Percentiles rank a stretch among this genome's conserved stretches.
Evolutionary conservation across 2,329 filamentous ascomycete species (phyloP).

Genomic region (Nigrospora osmanthi): DNA sequence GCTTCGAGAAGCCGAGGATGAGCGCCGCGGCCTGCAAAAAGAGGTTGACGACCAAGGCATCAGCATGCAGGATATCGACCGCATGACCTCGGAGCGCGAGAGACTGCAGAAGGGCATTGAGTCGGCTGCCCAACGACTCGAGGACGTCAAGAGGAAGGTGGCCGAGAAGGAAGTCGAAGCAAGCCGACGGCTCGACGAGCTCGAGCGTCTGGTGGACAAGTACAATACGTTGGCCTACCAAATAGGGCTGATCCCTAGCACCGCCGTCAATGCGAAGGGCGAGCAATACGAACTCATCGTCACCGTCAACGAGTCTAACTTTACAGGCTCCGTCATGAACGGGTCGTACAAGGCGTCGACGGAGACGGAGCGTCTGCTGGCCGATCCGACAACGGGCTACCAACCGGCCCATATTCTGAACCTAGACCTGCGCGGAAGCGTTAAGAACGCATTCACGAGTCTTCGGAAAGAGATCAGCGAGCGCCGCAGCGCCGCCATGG

Average conservation of each 20-base stretch:
- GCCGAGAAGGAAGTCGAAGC: conserved; percentile 85
- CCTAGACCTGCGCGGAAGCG: conserved; percentile 74
- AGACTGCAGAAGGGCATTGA: conserved; percentile 86
- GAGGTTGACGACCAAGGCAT: conserved; percentile 90
- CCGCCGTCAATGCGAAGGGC: conserved; percentile 79
- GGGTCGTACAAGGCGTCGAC: conserved; percentile 29
- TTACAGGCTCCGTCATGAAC: conserved; percentile 55
- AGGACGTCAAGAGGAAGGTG: conserved; percentile 77
- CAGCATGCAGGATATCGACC: conserved; percentile 96
- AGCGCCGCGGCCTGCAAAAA: conserved; percentile 71
- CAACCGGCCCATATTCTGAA: conserved; percentile 84
- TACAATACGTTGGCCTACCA: conserved; percentile 96
- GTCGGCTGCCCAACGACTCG: conserved; percentile 63
- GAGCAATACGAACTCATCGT: conserved; percentile 78
- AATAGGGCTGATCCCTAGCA: conserved; percentile 79
- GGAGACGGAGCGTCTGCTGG: conserved; percentile 69
- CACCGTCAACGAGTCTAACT: conserved; percentile 74
- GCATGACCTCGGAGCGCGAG: conserved; percentile 94
- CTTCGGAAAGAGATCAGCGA: conserved; percentile 91
- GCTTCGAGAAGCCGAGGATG: conserved; percentile 71
- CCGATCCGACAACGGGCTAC: conserved; percentile 78
- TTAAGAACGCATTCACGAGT: conserved; percentile 69
- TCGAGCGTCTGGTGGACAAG: conserved; percentile 81
- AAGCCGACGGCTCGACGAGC: conserved; percentile 75
- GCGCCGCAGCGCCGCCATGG: conserved; percentile 70